Evolutionary conservation across 2,329 filamentous ascomycete species (phyloP).

Genomic region (Camptophora hylomeconis): DNA sequence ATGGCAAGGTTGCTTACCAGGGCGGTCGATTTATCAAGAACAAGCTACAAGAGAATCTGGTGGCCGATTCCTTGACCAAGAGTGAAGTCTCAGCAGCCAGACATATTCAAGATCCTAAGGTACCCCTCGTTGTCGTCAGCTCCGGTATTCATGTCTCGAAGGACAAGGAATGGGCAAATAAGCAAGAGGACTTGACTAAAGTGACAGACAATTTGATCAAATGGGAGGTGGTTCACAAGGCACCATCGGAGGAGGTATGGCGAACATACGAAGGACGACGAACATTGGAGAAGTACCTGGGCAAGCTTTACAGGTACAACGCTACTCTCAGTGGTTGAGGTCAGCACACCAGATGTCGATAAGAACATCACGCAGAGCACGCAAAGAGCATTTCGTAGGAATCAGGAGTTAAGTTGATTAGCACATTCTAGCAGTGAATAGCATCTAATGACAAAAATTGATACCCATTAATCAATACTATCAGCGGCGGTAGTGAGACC

Average conservation of each 20-base stretch:
- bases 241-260: constrained; percentile 75
- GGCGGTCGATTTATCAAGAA: constrained; percentile 75
- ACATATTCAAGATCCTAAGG: constrained; percentile 63
- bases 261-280: constrained; percentile 55
- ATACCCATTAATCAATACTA: too few species aligned
- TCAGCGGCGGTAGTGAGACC: too few species aligned
- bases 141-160: constrained; percentile 58
- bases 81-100: constrained; percentile 69
- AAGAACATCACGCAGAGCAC: too few species aligned
- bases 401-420: too few species aligned
- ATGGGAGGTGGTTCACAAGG: constrained; percentile 79
- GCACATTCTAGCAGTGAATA: too few species aligned
- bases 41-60: constrained; percentile 82
- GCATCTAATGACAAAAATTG: too few species aligned
- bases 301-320: constrained; percentile 51
- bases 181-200: constrained; percentile 71
- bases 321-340: too few species aligned
- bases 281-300: constrained; percentile 66
- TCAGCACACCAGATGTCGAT: too few species aligned
- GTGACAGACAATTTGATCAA: constrained; percentile 65
- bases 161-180: constrained; percentile 63
- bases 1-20: constrained; percentile 66
- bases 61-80: constrained; percentile 70
- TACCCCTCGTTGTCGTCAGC: constrained; percentile 68
- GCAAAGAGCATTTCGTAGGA: too few species aligned